Conservation (phyloP, 768 basidiomycete species). For the Suillus alpinus region DNA sequence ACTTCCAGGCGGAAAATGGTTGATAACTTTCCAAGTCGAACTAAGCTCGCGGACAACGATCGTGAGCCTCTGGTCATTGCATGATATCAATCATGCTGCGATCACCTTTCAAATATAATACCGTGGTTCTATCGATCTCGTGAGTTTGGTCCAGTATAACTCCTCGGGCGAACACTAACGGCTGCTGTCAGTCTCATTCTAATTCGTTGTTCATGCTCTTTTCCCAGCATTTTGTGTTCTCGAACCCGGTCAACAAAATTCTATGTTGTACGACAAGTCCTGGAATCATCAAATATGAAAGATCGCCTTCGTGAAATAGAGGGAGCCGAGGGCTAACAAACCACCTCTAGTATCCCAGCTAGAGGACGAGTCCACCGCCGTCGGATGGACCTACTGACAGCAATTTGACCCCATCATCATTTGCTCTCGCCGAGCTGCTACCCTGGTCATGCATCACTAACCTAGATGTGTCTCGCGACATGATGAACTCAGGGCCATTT, state of each 20-base stretch:
- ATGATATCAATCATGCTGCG: constrained; percentile 24
- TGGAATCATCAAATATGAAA: neutral
- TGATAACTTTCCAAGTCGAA: constrained; percentile 42
- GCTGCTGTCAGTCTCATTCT: neutral
- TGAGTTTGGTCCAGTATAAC: neutral
- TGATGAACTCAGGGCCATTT: neutral
- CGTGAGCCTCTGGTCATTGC: constrained; percentile 44
- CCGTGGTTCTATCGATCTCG: constrained; percentile 26
- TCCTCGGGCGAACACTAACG: neutral
- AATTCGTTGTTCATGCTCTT: neutral
- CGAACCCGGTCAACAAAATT: neutral
- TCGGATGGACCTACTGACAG: neutral
- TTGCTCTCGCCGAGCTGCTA: neutral
- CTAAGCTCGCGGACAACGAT: constrained; percentile 30
- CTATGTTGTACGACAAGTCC: neutral
- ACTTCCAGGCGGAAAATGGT: constrained; percentile 46
- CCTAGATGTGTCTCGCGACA: neutral
- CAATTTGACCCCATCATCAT: no score
- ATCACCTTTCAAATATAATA: constrained; percentile 29
- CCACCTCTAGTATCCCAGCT: neutral
- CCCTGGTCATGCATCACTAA: neutral
- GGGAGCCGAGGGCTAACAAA: neutral
- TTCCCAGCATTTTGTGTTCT: neutral
- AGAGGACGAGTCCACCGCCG: neutral
- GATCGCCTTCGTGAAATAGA: neutral